Percentiles rank a stretch among this genome's conserved stretches.
These are phyloP conservation scores for Phytopythium delawarense DNA, from an alignment of 352 stramenopile species.

Conservation along the genomic window DNA sequence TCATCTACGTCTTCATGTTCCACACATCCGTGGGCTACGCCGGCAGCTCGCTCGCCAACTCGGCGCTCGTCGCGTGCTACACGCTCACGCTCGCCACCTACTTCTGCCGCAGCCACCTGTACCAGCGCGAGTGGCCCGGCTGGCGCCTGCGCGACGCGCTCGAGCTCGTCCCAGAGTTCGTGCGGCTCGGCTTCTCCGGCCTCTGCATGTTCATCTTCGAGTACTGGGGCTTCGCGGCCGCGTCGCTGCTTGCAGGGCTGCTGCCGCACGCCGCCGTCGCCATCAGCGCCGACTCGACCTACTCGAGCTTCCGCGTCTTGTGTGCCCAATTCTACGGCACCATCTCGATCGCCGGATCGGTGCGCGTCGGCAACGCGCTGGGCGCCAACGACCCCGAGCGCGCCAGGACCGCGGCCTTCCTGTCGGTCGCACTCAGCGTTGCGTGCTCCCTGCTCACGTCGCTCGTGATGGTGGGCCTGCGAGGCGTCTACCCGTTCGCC, in stretches of 20 bases:
- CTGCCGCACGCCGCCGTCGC: slow-evolving; percentile 70
- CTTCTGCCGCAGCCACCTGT: slow-evolving; percentile 58
- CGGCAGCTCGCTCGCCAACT: slow-evolving; percentile 69
- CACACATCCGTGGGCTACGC: slow-evolving; percentile 69
- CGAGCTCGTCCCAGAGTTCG: slow-evolving; percentile 65
- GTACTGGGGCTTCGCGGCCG: slow-evolving; percentile 76
- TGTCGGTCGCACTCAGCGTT: slow-evolving; percentile 45
- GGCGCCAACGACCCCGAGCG: slow-evolving; percentile 74
- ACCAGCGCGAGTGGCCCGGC: slow-evolving; percentile 72
- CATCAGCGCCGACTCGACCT: slow-evolving; percentile 83
- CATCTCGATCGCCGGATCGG: slow-evolving; percentile 60
- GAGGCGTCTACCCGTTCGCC: slow-evolving; percentile 48
- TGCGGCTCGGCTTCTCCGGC: slow-evolving; percentile 72
- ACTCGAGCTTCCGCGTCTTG: slow-evolving; percentile 70
- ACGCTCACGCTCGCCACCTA: slow-evolving; percentile 60
- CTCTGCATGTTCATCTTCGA: slow-evolving; percentile 87
- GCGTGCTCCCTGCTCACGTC: slow-evolving; percentile 40
- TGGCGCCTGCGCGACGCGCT: slow-evolving; percentile 64
- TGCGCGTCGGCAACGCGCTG: slow-evolving; percentile 84
- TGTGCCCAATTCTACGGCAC: slow-evolving; percentile 71
- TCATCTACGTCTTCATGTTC: slow-evolving; percentile 88
- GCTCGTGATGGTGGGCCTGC: slow-evolving; percentile 51
- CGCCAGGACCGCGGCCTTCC: slow-evolving; percentile 63
- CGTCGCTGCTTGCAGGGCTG: slow-evolving; percentile 70
- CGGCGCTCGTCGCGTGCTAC: slow-evolving; percentile 50